Percentiles rank a stretch among this genome's conserved stretches.
These are phyloP conservation scores for Juglanconis oblonga DNA, from an alignment of 2,329 filamentous ascomycete species.

Conservation along the genomic window DNA sequence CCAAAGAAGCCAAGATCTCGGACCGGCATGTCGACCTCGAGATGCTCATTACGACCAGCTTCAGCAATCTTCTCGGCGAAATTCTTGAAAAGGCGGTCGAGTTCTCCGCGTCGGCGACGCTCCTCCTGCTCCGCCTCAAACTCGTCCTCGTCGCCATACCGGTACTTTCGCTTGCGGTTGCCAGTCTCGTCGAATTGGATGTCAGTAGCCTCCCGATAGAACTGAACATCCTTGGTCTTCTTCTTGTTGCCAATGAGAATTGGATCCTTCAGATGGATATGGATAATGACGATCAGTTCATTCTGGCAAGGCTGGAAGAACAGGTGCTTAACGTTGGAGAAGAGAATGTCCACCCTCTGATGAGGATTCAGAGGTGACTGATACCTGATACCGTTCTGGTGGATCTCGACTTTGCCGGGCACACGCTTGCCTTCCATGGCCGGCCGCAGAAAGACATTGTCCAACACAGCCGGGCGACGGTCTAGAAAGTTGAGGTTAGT, in stretches of 20 bases:
- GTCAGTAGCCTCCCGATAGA: slow-evolving; percentile 95
- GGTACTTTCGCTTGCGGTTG: slow-evolving; percentile 95
- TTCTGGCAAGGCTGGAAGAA: slow-evolving; percentile 98
- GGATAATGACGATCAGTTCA: slow-evolving; percentile 95
- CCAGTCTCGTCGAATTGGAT: slow-evolving; percentile 99
- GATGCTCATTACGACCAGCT: slow-evolving; percentile 83
- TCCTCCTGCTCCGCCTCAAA: slow-evolving; percentile 99
- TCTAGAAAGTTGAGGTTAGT: slow-evolving; percentile 55
- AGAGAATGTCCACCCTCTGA: slow-evolving; percentile 87
- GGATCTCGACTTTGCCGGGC: slow-evolving; percentile 92
- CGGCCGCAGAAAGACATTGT: slow-evolving; percentile 93
- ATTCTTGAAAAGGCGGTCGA: slow-evolving; percentile 92
- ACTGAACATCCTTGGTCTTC: slow-evolving; percentile 98
- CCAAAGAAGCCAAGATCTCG: slow-evolving; percentile 95
- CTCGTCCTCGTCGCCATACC: slow-evolving; percentile 96
- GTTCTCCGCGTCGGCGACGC: slow-evolving; percentile 80
- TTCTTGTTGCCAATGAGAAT: slow-evolving; percentile 97
- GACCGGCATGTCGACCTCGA: slow-evolving; percentile 95
- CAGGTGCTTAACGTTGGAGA: slow-evolving; percentile 96
- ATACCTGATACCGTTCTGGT: slow-evolving; percentile 98
- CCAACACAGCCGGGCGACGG: slow-evolving; percentile 83
- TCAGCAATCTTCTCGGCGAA: slow-evolving; percentile 98
- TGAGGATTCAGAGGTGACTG: slow-evolving; percentile 76
- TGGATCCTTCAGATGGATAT: slow-evolving; percentile 95
- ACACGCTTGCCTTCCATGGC: slow-evolving; percentile 96